phyloP scores from a whole-genome alignment of 768 basidiomycete species.

The Suillus decipiens region DNA sequence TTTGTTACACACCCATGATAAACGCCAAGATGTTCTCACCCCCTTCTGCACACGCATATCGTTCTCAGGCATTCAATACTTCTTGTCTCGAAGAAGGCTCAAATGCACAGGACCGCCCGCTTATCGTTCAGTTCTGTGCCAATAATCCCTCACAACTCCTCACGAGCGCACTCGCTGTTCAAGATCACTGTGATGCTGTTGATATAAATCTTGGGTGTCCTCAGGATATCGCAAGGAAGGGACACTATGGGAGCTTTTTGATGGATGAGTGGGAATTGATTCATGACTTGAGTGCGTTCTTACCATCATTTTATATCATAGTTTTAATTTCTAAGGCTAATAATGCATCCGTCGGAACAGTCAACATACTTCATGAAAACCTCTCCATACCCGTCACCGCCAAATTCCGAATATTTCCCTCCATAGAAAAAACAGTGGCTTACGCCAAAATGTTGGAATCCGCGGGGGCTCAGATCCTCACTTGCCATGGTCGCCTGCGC shows the following conservation, averaged over 20 bases:
- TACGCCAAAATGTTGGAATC: slow-evolving; percentile 96
- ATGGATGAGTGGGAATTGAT: slow-evolving; percentile 96
- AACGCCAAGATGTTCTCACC: slow-evolving; percentile 84
- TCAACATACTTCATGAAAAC: slow-evolving; percentile 82
- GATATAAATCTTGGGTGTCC: slow-evolving; percentile 96
- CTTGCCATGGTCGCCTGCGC: slow-evolving; percentile 88
- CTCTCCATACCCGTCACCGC: slow-evolving; percentile 93
- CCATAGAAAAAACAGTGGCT: slow-evolving; percentile 82
- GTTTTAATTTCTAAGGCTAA: neutral
- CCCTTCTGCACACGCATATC: slow-evolving; percentile 51
- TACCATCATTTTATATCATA: neutral
- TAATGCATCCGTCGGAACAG: slow-evolving; percentile 39
- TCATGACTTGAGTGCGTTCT: slow-evolving; percentile 65
- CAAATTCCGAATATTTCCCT: slow-evolving; percentile 91
- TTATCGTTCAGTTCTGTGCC: slow-evolving; percentile 93
- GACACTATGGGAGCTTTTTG: slow-evolving; percentile 86
- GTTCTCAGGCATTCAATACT: slow-evolving; percentile 69
- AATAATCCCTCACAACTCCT: slow-evolving; percentile 84
- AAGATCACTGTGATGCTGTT: slow-evolving; percentile 85
- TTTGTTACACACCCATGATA: slow-evolving; percentile 98
- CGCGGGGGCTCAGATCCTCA: slow-evolving; percentile 93
- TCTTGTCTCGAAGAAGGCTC: slow-evolving; percentile 81
- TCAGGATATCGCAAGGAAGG: slow-evolving; percentile 89
- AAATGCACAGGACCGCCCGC: slow-evolving; percentile 68
- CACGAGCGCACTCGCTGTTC: slow-evolving; percentile 72